phyloP scores from a whole-genome alignment of 305 asterid genomes.

The Fraxinus greggii region DNA sequence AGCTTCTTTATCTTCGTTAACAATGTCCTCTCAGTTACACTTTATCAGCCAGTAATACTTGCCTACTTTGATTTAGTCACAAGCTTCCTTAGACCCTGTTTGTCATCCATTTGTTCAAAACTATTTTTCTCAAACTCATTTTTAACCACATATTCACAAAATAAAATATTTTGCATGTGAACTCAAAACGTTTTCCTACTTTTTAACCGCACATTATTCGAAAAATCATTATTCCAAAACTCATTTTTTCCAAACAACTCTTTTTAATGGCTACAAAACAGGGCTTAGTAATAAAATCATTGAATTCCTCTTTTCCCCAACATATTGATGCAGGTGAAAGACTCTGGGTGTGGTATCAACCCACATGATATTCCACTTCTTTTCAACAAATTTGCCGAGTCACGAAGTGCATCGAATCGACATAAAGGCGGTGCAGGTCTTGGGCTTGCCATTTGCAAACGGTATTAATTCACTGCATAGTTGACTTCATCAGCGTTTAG shows the following conservation, averaged over 20 bases:
- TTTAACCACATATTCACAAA: too few relatives aligned
- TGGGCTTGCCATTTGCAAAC: conserved; percentile 74
- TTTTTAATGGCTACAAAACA: too few relatives aligned
- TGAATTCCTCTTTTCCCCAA: background rate
- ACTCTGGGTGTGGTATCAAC: conserved; percentile 63
- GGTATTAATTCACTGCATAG: conserved; percentile 33
- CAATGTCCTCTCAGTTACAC: background rate
- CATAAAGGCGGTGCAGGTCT: conserved; percentile 48
- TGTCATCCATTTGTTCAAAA: too few relatives aligned
- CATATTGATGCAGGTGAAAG: conserved; percentile 44
- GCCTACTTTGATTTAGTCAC: background rate
- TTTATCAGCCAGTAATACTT: background rate
- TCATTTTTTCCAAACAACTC: too few relatives aligned
- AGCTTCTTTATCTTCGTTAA: background rate
- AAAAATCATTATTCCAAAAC: too few relatives aligned
- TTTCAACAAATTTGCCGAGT: conserved; percentile 54
- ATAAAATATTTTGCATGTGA: too few relatives aligned
- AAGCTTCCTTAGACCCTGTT: background rate
- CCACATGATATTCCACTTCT: conserved; percentile 55
- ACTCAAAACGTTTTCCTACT: too few relatives aligned
- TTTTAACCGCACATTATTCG: too few relatives aligned
- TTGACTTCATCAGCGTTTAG: background rate
- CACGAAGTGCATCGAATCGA: conserved; percentile 35
- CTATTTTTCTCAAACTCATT: too few relatives aligned
- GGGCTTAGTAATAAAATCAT: background rate